These are phyloP conservation scores for Elsinoe necatrix DNA, from an alignment of 2,329 filamentous ascomycete genomes.

Conservation along the genomic window DNA sequence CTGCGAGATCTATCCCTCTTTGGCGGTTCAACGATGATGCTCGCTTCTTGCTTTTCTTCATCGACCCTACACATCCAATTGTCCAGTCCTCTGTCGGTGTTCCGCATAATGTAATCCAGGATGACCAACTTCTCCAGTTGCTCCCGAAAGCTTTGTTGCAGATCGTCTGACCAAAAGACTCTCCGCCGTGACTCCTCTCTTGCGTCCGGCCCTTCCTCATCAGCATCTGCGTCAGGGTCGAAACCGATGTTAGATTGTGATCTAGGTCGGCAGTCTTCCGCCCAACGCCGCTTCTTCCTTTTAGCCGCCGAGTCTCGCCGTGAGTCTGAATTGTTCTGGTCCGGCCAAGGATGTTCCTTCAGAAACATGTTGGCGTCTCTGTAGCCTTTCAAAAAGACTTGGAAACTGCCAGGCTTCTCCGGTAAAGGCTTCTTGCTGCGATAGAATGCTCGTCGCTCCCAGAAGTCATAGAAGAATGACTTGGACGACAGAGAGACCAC, in stretches of 20 bases:
- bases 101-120: conserved; percentile 97
- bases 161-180: conserved; percentile 76
- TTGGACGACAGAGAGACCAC: conserved; percentile 91
- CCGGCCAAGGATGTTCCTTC: conserved; percentile 92
- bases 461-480: conserved; percentile 97
- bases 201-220: conserved; percentile 43
- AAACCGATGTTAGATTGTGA: conserved; percentile 12
- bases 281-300: conserved; percentile 63
- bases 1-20: conserved; percentile 41
- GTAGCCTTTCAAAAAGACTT: conserved; percentile 93
- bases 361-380: conserved; percentile 96
- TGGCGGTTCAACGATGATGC: conserved; percentile 77
- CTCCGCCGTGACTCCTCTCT: conserved; percentile 28
- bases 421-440: conserved; percentile 80
- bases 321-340: conserved; percentile 60
- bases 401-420: conserved; percentile 88
- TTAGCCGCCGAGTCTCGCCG: conserved; percentile 52
- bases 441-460: conserved; percentile 83
- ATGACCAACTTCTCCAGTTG: conserved; percentile 96
- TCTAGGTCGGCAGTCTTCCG: conserved; percentile 66
- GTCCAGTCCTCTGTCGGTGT: conserved; percentile 90
- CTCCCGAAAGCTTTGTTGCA: conserved; percentile 90
- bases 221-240: conserved; percentile 41
- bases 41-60: conserved; percentile 70
- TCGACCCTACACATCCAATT: conserved; percentile 99